Conservation (phyloP, 2,329 filamentous ascomycete species). For the Cryphonectria japonica region DNA sequence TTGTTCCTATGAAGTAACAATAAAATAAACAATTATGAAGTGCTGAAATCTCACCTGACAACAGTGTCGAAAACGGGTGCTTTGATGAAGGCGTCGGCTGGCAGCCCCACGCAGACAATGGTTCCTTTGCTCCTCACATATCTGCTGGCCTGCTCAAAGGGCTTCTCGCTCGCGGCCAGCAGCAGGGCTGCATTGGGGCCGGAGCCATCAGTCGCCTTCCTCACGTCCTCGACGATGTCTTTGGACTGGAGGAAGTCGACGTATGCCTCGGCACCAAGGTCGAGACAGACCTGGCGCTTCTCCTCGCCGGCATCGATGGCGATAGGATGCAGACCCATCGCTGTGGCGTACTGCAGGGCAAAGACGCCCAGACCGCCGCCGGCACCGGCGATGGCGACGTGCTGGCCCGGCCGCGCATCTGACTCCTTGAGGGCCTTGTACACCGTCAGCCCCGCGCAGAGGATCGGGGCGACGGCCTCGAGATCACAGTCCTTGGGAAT, state of each 20-base stretch:
- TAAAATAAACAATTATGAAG: background rate
- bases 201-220: constrained; percentile 77
- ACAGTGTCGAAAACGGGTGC: constrained; percentile 91
- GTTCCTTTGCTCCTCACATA: constrained; percentile 83
- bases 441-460: constrained; percentile 76
- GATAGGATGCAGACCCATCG: constrained; percentile 82
- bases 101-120: constrained; percentile 88
- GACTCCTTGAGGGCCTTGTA: constrained; percentile 79
- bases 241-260: constrained; percentile 79
- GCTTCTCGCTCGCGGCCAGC: constrained; percentile 84
- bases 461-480: constrained; percentile 68
- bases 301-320: constrained; percentile 84
- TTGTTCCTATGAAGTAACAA: background rate
- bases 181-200: constrained; percentile 88
- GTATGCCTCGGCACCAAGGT: constrained; percentile 72
- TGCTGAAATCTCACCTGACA: constrained; percentile 43
- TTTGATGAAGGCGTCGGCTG: constrained; percentile 75
- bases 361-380: constrained; percentile 73
- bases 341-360: constrained; percentile 85
- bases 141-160: constrained; percentile 90
- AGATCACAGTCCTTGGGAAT: constrained; percentile 66
- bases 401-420: constrained; percentile 66
- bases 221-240: constrained; percentile 83
- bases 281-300: constrained; percentile 71
- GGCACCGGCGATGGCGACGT: constrained; percentile 73